Percentiles rank a stretch among this genome's conserved stretches.
These are phyloP conservation scores for Thalia dealbata DNA, from an alignment of 176 grass and related monocot species.

Conservation along the genomic window DNA sequence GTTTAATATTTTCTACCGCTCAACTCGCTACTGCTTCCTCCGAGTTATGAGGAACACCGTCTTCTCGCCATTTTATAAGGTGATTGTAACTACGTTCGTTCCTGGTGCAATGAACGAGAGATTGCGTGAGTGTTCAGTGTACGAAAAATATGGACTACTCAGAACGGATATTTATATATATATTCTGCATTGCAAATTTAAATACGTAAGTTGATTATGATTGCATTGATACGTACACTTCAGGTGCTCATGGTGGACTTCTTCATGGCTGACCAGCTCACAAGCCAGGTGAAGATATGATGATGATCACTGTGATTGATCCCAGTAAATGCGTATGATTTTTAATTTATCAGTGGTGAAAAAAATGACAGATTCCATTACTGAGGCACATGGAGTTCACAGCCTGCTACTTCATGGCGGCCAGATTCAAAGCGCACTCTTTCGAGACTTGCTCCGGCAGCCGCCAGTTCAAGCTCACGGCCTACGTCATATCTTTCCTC, in stretches of 20 bases:
- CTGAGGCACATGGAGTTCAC: constrained; percentile 83
- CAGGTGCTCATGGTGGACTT: constrained; percentile 96
- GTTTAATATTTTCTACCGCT: constrained; percentile 83
- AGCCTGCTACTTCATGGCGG: constrained; percentile 82
- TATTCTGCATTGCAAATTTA: no score
- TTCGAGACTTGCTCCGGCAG: constrained; percentile 46
- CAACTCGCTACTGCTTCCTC: constrained; percentile 73
- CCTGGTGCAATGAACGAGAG: no score
- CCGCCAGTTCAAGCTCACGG: constrained; percentile 53
- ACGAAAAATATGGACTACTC: no score
- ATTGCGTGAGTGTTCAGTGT: no score
- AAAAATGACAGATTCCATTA: constrained; percentile 50
- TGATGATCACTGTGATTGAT: no score
- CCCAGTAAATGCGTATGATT: no score
- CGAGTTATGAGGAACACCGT: constrained; percentile 78
- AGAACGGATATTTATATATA: no score
- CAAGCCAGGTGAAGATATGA: constrained; percentile 60
- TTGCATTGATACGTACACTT: no score
- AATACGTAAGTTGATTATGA: no score
- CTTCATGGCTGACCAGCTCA: constrained; percentile 98
- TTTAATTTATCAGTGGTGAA: no score
- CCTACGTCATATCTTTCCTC: constrained; percentile 82
- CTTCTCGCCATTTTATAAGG: constrained; percentile 83
- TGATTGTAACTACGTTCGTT: constrained; percentile 7
- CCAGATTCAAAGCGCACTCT: constrained; percentile 36